Evolutionary conservation across 108 stramenopile species (phyloP), one percentile per base, ranked within the genome.

Genomic region (Skeletonema grethae): DNA sequence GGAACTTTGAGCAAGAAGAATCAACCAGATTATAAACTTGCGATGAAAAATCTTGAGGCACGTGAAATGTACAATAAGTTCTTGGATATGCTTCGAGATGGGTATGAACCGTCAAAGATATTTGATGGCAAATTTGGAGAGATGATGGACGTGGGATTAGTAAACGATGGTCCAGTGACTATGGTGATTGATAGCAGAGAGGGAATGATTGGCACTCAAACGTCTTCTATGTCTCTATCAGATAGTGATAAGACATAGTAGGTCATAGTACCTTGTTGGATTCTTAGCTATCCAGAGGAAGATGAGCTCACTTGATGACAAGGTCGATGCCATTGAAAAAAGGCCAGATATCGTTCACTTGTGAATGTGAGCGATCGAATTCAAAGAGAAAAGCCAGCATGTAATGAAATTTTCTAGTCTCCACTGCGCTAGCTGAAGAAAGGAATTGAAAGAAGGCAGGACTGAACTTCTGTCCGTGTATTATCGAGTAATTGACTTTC

Each of bases 121-220:
- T 60, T 79, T 31, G 90, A 92, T 72, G 94, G 91, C 0, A 79
- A 69, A 25, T 96, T 96, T 82, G 95, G 92, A 13, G 88, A 84
- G 15, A 96, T 92, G 95, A 96, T 96, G 95, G 94, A 90, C 71
- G 88, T 89, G 45, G 83, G 43, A 30, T 79, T 92, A 30, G 87
- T 93, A 39, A 96, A 96, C 75, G 92, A 96, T 85, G 95, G 95
- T 9, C 95, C 95, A 16, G 95, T 96, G 8, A 96, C 95, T 1
- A 77, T 96, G 34, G 84, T 96, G 15, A 88, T 96, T 79, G 95
- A 94, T 61, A 91, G 88, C 66, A 45, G 80, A 39, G 73, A 80
- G 12, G 72, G 43, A 31, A 30, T 41, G 39, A 39, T 66, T 48
- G 59, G 39, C 11, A 64, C 35, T 59, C 34, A 55, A 55, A 35